Evolutionary conservation across 2,329 filamentous ascomycete species (phyloP), one percentile per base, ranked within the genome.

Genomic region (Epichloe brachyelytri): DNA sequence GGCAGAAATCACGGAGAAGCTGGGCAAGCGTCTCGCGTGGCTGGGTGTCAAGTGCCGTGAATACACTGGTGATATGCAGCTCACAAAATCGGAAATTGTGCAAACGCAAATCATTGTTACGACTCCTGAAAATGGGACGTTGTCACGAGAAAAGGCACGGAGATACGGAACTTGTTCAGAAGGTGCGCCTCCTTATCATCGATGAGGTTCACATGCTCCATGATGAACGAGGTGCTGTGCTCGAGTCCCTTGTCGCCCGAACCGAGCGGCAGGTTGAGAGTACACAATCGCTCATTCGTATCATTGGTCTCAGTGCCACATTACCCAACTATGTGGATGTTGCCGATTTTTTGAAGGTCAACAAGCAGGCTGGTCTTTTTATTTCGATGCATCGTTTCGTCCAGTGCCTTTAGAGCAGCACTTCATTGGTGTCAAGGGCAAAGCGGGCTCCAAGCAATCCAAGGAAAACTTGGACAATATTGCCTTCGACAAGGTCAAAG

Each of bases 121-220:
- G 0, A 98, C 93, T 0, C 93, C 93, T 37, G 93, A 98, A 69
- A 98, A 69, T 98, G 94, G 94, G 93, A 98, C 65, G 93, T 98
- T 1, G 88, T 98, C 5, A 98, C 93, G 3, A 79, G 93, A 54
- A 98, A 97, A 68, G 94, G 91, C 51, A 97, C 90, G 1, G 94
- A 15, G 93, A 98, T 63, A 97, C 93, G 0, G 93, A 97, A 64
- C 78, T 98, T 3, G 94, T 98, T 14, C 93, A 98, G 61, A 98
- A 98, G 65, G 93, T 98, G 22, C 82, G 91, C 11, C 75, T 98
- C 2, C 77, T 98, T 54, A 97, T 98, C 61, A 97, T 98, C 55
- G 93, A 98, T 66, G 93, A 98, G 70, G 93, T 98, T 1, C 93
- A 98, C 64, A 98, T 98, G 94, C 83, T 98, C 60, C 94, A 98